These are phyloP conservation scores for Ustilago loliicola DNA, from an alignment of 1,284 basidiomycete genomes.

Conservation along the genomic window DNA sequence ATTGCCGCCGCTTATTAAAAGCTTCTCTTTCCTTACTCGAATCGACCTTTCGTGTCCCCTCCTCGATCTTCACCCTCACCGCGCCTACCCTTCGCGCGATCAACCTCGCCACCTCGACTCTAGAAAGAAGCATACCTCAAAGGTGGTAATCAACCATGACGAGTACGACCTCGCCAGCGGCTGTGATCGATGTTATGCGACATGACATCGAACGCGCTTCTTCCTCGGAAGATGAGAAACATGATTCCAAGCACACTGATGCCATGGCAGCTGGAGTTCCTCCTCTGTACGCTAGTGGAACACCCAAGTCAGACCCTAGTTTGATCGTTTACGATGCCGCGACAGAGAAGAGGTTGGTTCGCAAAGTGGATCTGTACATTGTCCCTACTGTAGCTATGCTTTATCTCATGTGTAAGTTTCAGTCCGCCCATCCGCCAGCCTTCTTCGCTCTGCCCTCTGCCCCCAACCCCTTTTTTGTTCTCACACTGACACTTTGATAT, in stretches of 20 bases:
- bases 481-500: background rate
- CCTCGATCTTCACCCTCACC: no score
- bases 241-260: conserved; percentile 14
- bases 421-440: no score
- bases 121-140: no score
- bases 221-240: conserved; percentile 37
- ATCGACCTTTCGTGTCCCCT: background rate
- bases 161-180: conserved; percentile 29
- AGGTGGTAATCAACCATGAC: conserved; percentile 24
- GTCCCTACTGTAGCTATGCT: conserved; percentile 56
- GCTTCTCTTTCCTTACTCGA: background rate
- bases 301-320: conserved; percentile 16
- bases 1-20: background rate
- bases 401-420: conserved; percentile 40
- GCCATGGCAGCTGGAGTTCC: conserved; percentile 2
- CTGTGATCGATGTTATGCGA: conserved; percentile 26
- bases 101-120: background rate
- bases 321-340: conserved; percentile 72
- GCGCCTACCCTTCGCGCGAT: no score
- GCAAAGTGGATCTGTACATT: conserved; percentile 64
- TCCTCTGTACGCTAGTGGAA: conserved; percentile 21
- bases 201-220: conserved; percentile 35
- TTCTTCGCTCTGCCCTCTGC: no score
- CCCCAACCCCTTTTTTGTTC: no score
- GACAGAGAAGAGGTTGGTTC: conserved; percentile 40